Evolutionary conservation across 306 rosid species (phyloP), one percentile per base, ranked within the genome.

Genomic region (Quercus berberidifolia): DNA sequence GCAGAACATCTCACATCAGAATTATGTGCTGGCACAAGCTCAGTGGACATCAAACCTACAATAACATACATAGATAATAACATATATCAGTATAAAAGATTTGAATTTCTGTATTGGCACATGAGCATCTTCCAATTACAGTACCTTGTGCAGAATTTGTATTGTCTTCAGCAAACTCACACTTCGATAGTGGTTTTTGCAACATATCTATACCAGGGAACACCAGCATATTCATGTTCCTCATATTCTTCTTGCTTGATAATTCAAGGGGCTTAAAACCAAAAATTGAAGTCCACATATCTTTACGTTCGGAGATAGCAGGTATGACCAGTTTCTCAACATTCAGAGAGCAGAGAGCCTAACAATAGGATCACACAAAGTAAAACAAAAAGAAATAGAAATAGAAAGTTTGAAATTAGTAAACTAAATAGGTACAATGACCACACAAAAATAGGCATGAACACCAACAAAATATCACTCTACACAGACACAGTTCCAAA

Each of bases 251-350:
- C 82, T 85, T 91, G 90, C 18, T 81, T 64, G 86, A 82, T 60
- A 51, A 78, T 71, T 90, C 92, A 81, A 89, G 92, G 72, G 92
- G 86, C 81, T 86, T 87, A 79, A 93, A 93, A 76, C 98, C 98
- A 86, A 95, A 95, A 74, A 82, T 87, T 14, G 92, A 85, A 78
- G 96, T 91, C 99, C 99, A 95, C 69, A 92, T 93, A 81, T 86
- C 91, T 76, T 79, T 88, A 58, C 93, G 86, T 81, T 93, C 94
- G 8, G 91, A 89, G 81, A 95, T 87, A 28, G 98, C 99, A 25
- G 98, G 99, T 75, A 95, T 91, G 82, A 95, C 93, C 90, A 92
- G 86, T 81, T 84, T 87, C 78, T 89, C 97, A 62, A 94, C 91
- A 70, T 91, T 88, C 49, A 94, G 89, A 69, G 97, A 90, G 75